phyloP scores from a whole-genome alignment of 257 asterid species.

The Rubia yunnanensis region DNA sequence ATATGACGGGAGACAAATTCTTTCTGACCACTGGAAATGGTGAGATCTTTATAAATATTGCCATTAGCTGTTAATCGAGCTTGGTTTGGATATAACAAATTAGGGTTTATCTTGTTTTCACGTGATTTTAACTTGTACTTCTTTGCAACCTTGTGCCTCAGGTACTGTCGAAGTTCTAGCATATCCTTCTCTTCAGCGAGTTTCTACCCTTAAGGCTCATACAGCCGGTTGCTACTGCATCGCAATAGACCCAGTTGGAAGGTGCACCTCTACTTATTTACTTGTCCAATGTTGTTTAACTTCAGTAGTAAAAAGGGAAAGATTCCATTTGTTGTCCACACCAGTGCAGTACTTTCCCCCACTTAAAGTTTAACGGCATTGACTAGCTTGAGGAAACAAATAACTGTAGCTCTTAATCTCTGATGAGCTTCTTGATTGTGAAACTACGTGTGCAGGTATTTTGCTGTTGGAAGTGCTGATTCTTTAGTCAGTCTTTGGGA shows the following conservation, averaged over 20 bases:
- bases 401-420: neutral
- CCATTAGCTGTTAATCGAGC: neutral
- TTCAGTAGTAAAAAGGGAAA: neutral
- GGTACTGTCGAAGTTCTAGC: conserved; percentile 97
- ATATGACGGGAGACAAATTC: conserved; percentile 71
- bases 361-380: neutral
- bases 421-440: conserved; percentile 4
- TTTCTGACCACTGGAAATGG: conserved; percentile 97
- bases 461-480: conserved; percentile 99
- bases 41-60: conserved; percentile 25
- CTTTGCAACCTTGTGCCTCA: conserved; percentile 13
- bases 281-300: neutral
- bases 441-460: conserved; percentile 43
- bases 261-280: conserved; percentile 30
- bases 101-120: neutral
- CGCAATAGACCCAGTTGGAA: conserved; percentile 91
- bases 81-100: neutral
- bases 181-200: conserved; percentile 72
- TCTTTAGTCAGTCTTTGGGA: conserved; percentile 95
- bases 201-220: conserved; percentile 88
- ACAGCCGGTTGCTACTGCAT: conserved; percentile 99
- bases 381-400: neutral
- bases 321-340: neutral
- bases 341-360: neutral
- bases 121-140: neutral